Evolutionary conservation across 768 basidiomycete species (phyloP).

Genomic region (Rubroboletus pulcherrimus): DNA sequence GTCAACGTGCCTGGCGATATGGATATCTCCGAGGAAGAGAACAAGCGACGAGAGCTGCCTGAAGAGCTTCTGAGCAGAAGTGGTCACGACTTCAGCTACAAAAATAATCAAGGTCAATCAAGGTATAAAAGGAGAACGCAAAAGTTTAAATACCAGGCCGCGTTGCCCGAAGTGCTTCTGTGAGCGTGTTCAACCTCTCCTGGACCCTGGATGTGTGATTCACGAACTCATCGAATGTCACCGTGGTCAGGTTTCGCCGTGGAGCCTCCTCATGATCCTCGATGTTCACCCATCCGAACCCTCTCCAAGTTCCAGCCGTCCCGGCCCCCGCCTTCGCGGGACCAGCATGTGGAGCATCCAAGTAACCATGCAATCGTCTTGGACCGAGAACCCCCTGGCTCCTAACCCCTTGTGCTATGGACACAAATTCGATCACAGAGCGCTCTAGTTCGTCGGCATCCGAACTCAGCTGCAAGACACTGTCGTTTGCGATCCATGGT

Average conservation of each 20-base stretch:
- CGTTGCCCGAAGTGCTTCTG: constrained; percentile 17
- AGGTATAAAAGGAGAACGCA: background rate
- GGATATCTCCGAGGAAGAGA: constrained; percentile 42
- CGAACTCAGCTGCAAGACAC: constrained; percentile 50
- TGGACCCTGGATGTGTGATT: constrained; percentile 25
- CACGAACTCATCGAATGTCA: constrained; percentile 35
- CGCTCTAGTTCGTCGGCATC: constrained; percentile 74
- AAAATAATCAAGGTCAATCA: background rate
- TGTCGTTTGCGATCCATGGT: constrained; percentile 22
- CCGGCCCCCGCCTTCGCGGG: constrained; percentile 47
- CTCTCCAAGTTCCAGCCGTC: constrained; percentile 49
- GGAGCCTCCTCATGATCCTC: constrained; percentile 34
- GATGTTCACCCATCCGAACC: constrained; percentile 47
- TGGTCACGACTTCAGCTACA: constrained; percentile 22
- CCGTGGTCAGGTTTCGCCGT: constrained; percentile 23
- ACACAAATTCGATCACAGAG: constrained; percentile 62
- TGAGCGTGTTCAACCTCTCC: constrained; percentile 23
- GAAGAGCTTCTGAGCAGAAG: constrained; percentile 32
- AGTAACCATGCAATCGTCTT: constrained; percentile 36
- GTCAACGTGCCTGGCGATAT: constrained; percentile 51
- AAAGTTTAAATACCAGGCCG: constrained; percentile 17
- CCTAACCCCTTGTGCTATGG: constrained; percentile 50
- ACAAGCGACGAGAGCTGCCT: constrained; percentile 41
- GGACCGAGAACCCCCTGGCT: constrained; percentile 23
- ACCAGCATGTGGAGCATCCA: constrained; percentile 36